A percentile compares a stretch with the other conserved stretches of the same genome.
Evolutionary conservation across 2,329 filamentous ascomycete genomes (phyloP).

Genomic region (Phialophora verrucosa): DNA sequence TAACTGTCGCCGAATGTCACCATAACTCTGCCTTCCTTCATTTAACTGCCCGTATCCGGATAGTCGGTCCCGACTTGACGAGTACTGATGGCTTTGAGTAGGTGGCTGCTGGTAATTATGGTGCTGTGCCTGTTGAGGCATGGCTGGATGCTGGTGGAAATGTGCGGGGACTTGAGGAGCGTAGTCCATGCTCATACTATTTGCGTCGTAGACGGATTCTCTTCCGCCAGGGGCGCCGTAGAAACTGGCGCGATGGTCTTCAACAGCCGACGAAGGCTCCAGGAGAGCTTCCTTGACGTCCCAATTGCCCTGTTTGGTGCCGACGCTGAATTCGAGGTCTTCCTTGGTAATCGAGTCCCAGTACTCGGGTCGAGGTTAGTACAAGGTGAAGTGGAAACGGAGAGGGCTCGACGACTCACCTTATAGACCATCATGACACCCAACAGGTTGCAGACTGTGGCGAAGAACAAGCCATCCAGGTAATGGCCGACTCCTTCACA

Average conservation of each 20-base stretch:
- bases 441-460: slow-evolving; percentile 89
- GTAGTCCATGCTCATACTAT: slow-evolving; percentile 36
- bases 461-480: slow-evolving; percentile 91
- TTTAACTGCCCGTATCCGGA: slow-evolving; percentile 27
- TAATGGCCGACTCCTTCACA: slow-evolving; percentile 88
- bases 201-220: slow-evolving; percentile 71
- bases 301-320: slow-evolving; percentile 95
- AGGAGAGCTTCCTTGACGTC: slow-evolving; percentile 90
- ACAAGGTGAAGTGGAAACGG: slow-evolving; percentile 12
- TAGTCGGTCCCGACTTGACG: slow-evolving; percentile 28
- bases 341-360: slow-evolving; percentile 99
- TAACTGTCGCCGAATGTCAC: slow-evolving; percentile 33
- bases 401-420: slow-evolving; percentile 57
- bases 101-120: neutral
- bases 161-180: slow-evolving; percentile 23
- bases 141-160: slow-evolving; percentile 20
- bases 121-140: slow-evolving; percentile 3
- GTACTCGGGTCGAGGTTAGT: slow-evolving; percentile 66
- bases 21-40: slow-evolving; percentile 32
- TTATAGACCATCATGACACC: slow-evolving; percentile 99
- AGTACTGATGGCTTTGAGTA: slow-evolving; percentile 15
- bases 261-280: slow-evolving; percentile 51
- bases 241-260: slow-evolving; percentile 66
- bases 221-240: slow-evolving; percentile 43
- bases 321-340: slow-evolving; percentile 97